Evolutionary conservation across 257 asterid species (phyloP).

Genomic region (Gynochthodes officinalis): DNA sequence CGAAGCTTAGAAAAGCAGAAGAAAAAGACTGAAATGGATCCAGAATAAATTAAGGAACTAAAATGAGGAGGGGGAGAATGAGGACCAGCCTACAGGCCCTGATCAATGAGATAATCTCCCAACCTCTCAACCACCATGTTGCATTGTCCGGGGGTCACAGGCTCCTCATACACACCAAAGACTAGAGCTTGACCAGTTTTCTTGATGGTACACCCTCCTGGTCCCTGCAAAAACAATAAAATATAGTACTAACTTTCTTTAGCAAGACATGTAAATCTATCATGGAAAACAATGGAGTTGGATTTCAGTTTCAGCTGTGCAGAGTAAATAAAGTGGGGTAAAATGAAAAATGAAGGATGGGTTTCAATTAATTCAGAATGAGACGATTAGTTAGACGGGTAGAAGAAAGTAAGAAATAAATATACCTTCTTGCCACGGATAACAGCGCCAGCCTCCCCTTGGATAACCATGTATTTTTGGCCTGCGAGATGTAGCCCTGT

Average conservation of each 20-base stretch:
- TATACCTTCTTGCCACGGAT: constrained; percentile 55
- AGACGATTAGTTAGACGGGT: background rate
- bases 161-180: constrained; percentile 50
- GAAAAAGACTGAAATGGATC: background rate
- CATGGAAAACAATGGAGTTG: background rate
- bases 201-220: constrained; percentile 49
- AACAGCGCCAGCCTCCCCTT: constrained; percentile 53
- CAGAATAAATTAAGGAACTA: background rate
- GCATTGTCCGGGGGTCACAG: constrained; percentile 56
- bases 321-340: background rate
- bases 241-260: background rate
- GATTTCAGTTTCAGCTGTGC: background rate
- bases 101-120: constrained; percentile 52
- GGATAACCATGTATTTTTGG: constrained; percentile 51
- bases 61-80: background rate
- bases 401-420: background rate
- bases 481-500: constrained; percentile 44
- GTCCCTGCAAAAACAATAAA: constrained; percentile 28
- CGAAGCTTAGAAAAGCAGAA: constrained; percentile 3
- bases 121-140: constrained; percentile 54
- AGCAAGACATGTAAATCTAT: background rate
- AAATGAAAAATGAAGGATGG: too few species aligned
- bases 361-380: too few species aligned
- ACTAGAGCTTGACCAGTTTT: constrained; percentile 51
- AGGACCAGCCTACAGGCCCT: constrained; percentile 34